Percentiles rank a stretch among this genome's conserved stretches.
Evolutionary conservation across 345 rosid genomes (phyloP).

Genomic region (Adansonia digitata): DNA sequence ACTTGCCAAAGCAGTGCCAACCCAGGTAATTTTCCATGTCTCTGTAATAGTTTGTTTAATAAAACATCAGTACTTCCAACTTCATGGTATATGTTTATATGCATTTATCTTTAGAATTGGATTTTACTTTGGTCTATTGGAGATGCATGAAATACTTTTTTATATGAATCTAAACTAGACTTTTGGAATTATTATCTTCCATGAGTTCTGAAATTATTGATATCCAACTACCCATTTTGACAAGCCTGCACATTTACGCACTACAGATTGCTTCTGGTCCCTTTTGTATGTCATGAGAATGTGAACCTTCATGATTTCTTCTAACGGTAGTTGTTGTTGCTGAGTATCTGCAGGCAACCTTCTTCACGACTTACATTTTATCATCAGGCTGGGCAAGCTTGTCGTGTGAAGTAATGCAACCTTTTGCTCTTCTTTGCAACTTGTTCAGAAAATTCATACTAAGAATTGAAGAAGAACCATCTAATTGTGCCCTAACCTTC

Average conservation of each 20-base stretch:
- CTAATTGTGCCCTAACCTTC: constrained; percentile 41
- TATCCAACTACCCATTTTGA: not conserved
- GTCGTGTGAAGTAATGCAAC: constrained; percentile 56
- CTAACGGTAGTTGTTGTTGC: constrained; percentile 11
- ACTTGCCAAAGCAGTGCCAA: constrained; percentile 75
- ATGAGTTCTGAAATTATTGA: not conserved
- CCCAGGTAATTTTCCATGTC: constrained; percentile 49
- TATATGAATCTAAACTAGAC: not conserved
- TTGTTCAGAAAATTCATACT: constrained; percentile 34
- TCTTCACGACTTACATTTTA: constrained; percentile 80
- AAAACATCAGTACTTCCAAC: not conserved
- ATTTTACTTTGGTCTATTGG: not conserved
- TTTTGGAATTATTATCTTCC: not conserved
- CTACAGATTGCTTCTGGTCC: not conserved
- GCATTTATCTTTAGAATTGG: not conserved
- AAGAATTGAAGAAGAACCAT: constrained; percentile 40
- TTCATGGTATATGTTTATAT: not conserved
- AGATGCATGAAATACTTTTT: not conserved
- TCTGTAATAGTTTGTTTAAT: not conserved
- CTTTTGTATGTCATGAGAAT: not conserved
- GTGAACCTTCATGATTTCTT: not conserved
- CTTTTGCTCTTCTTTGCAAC: constrained; percentile 42
- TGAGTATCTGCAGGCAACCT: constrained; percentile 61
- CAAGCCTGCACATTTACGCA: no score
- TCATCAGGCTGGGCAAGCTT: constrained; percentile 77